Base-by-base conservation (phyloP, 106 monocot genomes). In the Apostasia ramifera region DNA sequence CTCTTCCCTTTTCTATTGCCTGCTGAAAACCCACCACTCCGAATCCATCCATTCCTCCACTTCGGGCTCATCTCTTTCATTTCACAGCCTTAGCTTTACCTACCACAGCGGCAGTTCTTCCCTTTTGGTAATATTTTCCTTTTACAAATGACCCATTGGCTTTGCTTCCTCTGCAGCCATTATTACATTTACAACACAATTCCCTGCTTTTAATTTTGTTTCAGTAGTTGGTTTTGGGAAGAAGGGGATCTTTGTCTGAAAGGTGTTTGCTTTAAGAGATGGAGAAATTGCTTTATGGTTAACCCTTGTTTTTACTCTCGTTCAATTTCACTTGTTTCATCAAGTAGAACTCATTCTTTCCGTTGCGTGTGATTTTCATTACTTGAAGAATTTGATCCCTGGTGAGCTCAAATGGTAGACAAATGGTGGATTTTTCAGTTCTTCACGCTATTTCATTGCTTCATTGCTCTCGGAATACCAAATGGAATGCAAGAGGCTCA, bases 401-500 rank as follows among this genome's bases (percentile, higher is more conserved):
- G 38, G n/a, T 49, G 14, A 45, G 45, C 12, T 26, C 11, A 57
- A 70, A 70, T 70, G 59, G 47, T 59, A 8, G 47, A 57, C 45
- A 70, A 48, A 48, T 59, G 60, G 50, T 51, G 54, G 73, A 65
- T 55, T 50, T 26, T 60, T n/a, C 68, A 13, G 12, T 40, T 67
- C 15, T 42, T 57, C 15, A 40, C 48, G 46, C 8, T 37, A 40
- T 14, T 70, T 70, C 15, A n/a, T 47, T 72, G 55, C 13, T 53
- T 55, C 44, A 1, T 67, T 6, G 49, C 51, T 11, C 42, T 67
- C 7, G 60, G 59, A 9, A 8, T 59, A 46, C 57, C 60, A n/a
- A 47, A 45, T 56, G 40, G 43, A 37, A 61, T 69, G 5, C 64
- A 66, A 6, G 78, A 74, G 51, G 58, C 12, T 3, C 63, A 69